Base-by-base conservation (phyloP, 148 eudicot genomes). In the Salicornia ramosissima region DNA sequence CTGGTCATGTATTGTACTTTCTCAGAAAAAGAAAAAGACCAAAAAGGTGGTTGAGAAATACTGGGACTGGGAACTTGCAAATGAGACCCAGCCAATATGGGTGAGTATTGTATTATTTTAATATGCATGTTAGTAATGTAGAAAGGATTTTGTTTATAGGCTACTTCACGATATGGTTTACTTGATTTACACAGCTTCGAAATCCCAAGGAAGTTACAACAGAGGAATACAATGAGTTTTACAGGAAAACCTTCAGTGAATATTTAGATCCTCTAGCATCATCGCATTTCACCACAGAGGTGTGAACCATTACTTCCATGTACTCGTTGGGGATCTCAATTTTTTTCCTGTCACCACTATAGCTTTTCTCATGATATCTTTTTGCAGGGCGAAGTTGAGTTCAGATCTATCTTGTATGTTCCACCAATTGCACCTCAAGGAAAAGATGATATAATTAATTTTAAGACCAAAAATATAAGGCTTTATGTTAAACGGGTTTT, bases 51-150 rank as follows among this genome's bases (percentile, higher is more conserved):
- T 94, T 73, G 97, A 94, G 83, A 86, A 79, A 68, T 89, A 94
- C 75, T 94, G 99, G 99, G 99, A 90, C 69, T 94, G 99, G 97
- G 91, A 90, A 47, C 92, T 86, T 39, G 79, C 86, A 45, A 94
- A 94, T 78, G 99, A 94, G 86, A 94, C 99, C 25, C 91, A 94
- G 65, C 99, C 99, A 71, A 83, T 90, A 83, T 94, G 99, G 99
- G 99, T 94, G 58, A 81, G 96, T 29, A 59, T 60, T 31, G 68
- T 24, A 47, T 49, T 43, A 53, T 70, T 19, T 58, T 54, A 22
- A 28, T 45, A 52, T 53, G 0, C 49, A 25, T 10, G 14, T 6
- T 26, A 40, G 16, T 61, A 30, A 21, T 46, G 31, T 24, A 16
- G 14, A 15, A 6, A n/a, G 47, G 39, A 52, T 42, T 18, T 45